Percentiles rank a stretch among this genome's conserved stretches.
Evolutionary conservation across 164 flowering plant genomes (phyloP).

Genomic region (Vitis riparia): DNA sequence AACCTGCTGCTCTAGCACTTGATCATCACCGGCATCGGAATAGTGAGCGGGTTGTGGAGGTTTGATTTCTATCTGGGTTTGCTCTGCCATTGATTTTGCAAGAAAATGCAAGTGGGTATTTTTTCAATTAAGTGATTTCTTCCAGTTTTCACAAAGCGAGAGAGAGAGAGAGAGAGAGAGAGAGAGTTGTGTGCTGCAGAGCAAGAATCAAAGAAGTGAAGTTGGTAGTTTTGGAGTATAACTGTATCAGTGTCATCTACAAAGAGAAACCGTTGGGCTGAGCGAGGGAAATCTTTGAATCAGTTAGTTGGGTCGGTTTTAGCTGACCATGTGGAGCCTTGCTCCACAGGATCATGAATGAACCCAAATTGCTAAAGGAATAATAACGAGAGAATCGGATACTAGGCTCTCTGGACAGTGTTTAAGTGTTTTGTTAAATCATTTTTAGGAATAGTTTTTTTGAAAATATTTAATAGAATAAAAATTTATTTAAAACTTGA

Average conservation of each 20-base stretch:
- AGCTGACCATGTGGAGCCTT: too few relatives aligned
- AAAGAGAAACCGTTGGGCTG: not conserved
- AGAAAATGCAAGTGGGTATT: not conserved
- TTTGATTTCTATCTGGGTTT: conserved; percentile 24
- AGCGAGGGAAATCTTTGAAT: not conserved
- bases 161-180: not conserved
- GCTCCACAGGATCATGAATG: too few relatives aligned
- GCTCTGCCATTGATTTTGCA: conserved; percentile 20
- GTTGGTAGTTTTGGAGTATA: not conserved
- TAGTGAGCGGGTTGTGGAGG: conserved; percentile 9
- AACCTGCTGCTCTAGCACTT: conserved; percentile 4
- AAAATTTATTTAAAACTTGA: too few relatives aligned
- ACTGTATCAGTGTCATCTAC: not conserved
- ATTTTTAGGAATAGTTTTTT: too few relatives aligned
- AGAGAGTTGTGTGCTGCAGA: not conserved
- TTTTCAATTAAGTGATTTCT: not conserved
- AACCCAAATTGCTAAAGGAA: too few relatives aligned
- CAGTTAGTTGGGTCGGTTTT: not conserved
- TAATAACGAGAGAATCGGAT: too few relatives aligned
- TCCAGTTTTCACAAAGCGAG: not conserved
- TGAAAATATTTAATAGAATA: too few relatives aligned
- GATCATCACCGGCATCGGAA: conserved; percentile 7
- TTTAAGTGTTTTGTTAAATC: too few relatives aligned
- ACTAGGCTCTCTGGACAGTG: too few relatives aligned
- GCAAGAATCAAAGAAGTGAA: not conserved